Evolutionary conservation across 2,329 filamentous ascomycete genomes (phyloP), one percentile per base, ranked within the genome.

Genomic region (Pseudocercospora musae): DNA sequence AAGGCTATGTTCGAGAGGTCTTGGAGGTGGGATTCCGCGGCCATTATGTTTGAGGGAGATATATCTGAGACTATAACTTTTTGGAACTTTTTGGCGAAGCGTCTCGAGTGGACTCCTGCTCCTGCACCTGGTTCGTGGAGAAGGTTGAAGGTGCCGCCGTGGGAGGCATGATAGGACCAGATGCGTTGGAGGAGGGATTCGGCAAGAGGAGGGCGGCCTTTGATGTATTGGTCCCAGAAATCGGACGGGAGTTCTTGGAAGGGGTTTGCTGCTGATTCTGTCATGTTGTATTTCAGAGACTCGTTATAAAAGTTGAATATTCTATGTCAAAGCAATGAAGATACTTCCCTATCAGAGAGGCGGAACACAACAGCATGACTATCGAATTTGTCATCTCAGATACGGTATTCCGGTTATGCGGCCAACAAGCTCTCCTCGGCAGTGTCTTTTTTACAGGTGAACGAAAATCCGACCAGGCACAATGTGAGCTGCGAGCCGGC

Each of bases 81-180:
- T 11, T 50, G 11, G 18, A 60, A 60, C 23, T 33, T 56, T 25
- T 29, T 21, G 18, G 58, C 58, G 18, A 60, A 33, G 20, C 58
- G 58, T 13, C 37, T 23, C 13, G 58, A 55, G 25, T 60, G 58
- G 33, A 55, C 40, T 2, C 58, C 58, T 1, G 50, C 33, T 20
- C 58, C 58, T 9, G 52, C 58, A 18, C 58, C 58, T 18, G 58
- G 50, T 21, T 60, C 58, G 58, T 60, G 58, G 37, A 52, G 29
- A n/a, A 37, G 10, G 18, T 44, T 44, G 42, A 60, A 60, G 15
- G 2, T 2, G 5, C 58, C 58, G 37, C 52, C 52, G 15, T 60
- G 37, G 1, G 40, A 20, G n/a, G 58, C 52, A 56, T 60, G 58
- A 18, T 60, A 60, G 40, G 25, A 23, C 37, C 33, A 60, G 10